phyloP scores from a whole-genome alignment of 148 eudicot species.

The Chenopodium formosanum region DNA sequence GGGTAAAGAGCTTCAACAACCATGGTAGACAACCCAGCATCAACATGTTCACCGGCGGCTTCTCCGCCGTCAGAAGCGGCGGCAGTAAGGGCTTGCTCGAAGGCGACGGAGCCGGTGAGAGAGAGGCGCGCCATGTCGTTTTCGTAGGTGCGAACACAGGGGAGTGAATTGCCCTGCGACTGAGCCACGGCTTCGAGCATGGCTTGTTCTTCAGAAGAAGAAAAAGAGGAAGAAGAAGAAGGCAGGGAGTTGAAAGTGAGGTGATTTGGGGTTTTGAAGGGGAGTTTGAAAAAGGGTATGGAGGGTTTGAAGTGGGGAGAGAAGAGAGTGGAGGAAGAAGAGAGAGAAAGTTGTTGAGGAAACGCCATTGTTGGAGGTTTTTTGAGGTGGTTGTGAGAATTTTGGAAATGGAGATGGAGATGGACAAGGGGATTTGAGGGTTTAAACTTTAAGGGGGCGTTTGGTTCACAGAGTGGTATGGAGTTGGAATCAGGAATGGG shows the following conservation, averaged over 20 bases:
- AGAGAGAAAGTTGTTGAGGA: slow-evolving; percentile 11
- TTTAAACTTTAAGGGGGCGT: too few relatives aligned
- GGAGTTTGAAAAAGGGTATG: background rate
- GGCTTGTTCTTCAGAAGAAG: slow-evolving; percentile 40
- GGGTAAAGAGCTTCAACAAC: slow-evolving; percentile 81
- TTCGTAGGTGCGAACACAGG: slow-evolving; percentile 75
- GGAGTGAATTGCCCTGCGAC: slow-evolving; percentile 40
- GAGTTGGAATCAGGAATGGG: too few relatives aligned
- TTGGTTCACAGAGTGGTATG: too few relatives aligned
- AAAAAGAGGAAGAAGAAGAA: background rate
- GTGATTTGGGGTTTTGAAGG: background rate
- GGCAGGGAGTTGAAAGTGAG: slow-evolving; percentile 1
- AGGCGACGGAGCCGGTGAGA: slow-evolving; percentile 57
- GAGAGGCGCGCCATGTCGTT: slow-evolving; percentile 66
- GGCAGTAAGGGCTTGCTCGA: slow-evolving; percentile 75
- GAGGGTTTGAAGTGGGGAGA: background rate
- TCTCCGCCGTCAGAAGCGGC: slow-evolving; percentile 91
- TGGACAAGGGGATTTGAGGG: too few relatives aligned
- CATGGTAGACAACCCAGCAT: slow-evolving; percentile 51
- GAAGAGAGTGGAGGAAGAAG: slow-evolving; percentile 12
- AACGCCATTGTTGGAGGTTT: slow-evolving; percentile 13
- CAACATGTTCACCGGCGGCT: slow-evolving; percentile 63
- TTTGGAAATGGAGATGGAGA: too few relatives aligned
- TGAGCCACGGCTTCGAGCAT: slow-evolving; percentile 53
- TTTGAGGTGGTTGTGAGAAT: too few relatives aligned